Base-by-base conservation (phyloP, 2,329 filamentous ascomycete species). In the Monilinia laxa region DNA sequence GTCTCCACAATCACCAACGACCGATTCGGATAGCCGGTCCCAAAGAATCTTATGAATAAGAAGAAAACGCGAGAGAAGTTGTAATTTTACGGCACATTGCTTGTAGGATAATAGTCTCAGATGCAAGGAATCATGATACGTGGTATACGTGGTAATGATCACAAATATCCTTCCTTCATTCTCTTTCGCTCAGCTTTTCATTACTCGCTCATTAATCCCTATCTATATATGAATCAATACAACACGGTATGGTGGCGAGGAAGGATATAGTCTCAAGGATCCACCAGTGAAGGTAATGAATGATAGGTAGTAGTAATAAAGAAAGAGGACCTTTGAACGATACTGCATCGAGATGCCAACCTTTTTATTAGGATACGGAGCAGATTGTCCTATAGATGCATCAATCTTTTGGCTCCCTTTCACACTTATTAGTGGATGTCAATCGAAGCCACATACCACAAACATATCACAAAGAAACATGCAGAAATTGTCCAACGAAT, bases 371-470 rank as follows among this genome's bases (percentile, higher is more conserved):
- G 31, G 5, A 35, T 9, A 7, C 31, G 5, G 31, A 7, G 31
- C n/a, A 31, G 57, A 49, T 59, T 42, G 25, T 16, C 25, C 42
- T 49, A n/a, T 42, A 42, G 40, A 12, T 42, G 16, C 40, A 16
- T 42, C 40, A 14, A 42, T 49, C 42, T 47, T 58, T 10, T 31
- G 40, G 18, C n/a, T 56, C 54, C 23, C 56, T 31, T 47, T 58
- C 40, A 58, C 56, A 20, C 31, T 6, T 35, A 35, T 56, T 59
- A 49, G 57, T 49, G 42, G 25, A 35, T 59, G 57, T 59, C 57
- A 59, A 49, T 59, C 57, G 42, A 59, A 59, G 57, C 57, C 57
- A 59, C 57, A 59, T 59, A 23, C 57, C 57, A 60, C 57, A 49
- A 49, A 38, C 57, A 49, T 60, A 25, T 60, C 57, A 51, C 49